Conservation (phyloP, 1,139 yeast species). For the Blastobotrys petasosporus region DNA sequence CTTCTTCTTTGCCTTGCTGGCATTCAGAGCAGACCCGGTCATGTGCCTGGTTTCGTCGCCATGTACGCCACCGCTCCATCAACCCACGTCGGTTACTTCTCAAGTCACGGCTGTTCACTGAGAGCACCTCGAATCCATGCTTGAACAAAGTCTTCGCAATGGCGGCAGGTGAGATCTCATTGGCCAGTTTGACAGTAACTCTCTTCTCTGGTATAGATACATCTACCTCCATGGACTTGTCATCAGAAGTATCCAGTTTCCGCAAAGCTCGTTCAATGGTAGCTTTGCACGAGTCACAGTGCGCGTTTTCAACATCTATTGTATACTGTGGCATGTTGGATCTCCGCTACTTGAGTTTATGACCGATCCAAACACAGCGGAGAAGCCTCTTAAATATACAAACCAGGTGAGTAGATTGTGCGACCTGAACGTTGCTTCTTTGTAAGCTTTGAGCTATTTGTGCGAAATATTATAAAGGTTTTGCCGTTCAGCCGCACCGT, state of each 20-base stretch:
- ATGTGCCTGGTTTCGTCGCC: slow-evolving; percentile 15
- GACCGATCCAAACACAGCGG: no score
- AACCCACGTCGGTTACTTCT: slow-evolving; percentile 13
- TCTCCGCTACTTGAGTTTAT: no score
- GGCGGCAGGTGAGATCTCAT: slow-evolving; percentile 14
- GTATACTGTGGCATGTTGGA: slow-evolving; percentile 18
- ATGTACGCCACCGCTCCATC: slow-evolving; percentile 5
- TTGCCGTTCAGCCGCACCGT: no score
- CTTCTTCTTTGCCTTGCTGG: slow-evolving; percentile 12
- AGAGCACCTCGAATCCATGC: slow-evolving; percentile 33
- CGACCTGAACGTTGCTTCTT: no score
- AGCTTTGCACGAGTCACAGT: slow-evolving; percentile 47
- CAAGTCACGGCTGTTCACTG: slow-evolving; percentile 19
- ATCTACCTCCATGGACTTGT: slow-evolving; percentile 19
- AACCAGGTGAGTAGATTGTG: no score
- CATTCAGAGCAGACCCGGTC: slow-evolving; percentile 19
- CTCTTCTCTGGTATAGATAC: slow-evolving; percentile 31
- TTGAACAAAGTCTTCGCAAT: slow-evolving; percentile 19
- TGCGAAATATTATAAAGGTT: no score
- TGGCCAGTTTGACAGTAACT: slow-evolving; percentile 22
- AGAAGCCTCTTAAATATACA: no score
- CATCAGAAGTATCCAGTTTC: slow-evolving; percentile 10
- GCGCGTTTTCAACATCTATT: slow-evolving; percentile 41
- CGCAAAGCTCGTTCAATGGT: slow-evolving; percentile 33
- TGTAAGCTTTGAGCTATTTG: no score